These are phyloP conservation scores for Xylariaceae sp. DNA, from an alignment of 2,329 filamentous ascomycete genomes.

Conservation along the genomic window DNA sequence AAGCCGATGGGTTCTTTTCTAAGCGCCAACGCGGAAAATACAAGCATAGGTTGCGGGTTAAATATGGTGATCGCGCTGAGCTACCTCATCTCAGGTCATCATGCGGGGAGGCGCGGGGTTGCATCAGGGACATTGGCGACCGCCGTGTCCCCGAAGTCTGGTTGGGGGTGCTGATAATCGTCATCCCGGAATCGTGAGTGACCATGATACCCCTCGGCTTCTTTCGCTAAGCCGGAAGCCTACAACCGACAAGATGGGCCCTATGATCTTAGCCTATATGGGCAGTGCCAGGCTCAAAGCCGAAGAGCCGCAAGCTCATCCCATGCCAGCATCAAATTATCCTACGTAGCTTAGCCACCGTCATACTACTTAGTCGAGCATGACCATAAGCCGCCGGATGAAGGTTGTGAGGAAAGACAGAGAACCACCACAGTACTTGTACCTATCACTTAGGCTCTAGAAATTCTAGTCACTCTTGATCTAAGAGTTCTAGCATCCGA, in stretches of 20 bases:
- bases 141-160: constrained; percentile 2
- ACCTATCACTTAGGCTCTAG: not conserved
- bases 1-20: not conserved
- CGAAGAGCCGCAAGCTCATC: not conserved
- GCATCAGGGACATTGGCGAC: not conserved
- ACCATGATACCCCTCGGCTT: constrained; percentile 8
- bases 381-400: not conserved
- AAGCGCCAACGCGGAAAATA: not conserved
- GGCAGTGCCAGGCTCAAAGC: constrained; percentile 1
- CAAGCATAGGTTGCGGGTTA: not conserved
- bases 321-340: not conserved
- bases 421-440: not conserved
- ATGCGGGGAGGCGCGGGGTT: constrained; percentile 26
- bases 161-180: not conserved
- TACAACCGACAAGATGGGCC: constrained; percentile 17
- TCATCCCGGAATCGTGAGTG: not conserved
- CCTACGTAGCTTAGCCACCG: not conserved
- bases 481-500: not conserved
- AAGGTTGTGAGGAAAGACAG: not conserved
- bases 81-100: not conserved
- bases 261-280: constrained; percentile 25
- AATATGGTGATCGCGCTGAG: constrained; percentile 7
- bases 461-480: not conserved
- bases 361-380: not conserved
- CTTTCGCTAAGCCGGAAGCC: not conserved